A percentile compares a stretch with the other conserved stretches of the same genome.
Conservation (phyloP, 768 basidiomycete genomes). For the Termitomyces sp. region DNA sequence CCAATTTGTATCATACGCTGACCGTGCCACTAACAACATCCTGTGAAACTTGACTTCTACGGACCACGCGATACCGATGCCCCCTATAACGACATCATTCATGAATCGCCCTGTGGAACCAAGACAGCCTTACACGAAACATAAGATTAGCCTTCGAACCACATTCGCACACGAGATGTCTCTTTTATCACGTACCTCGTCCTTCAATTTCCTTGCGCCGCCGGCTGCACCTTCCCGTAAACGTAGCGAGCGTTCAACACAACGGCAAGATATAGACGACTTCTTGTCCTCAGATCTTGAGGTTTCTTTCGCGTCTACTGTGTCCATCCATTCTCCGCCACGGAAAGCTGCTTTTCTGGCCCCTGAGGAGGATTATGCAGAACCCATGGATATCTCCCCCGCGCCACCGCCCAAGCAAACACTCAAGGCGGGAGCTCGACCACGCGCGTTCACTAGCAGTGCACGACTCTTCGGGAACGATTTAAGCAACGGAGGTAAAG, state of each 20-base stretch:
- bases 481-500: constrained; percentile 47
- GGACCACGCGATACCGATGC: constrained; percentile 8
- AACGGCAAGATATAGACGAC: constrained; percentile 53
- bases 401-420: constrained; percentile 32
- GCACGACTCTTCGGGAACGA: constrained; percentile 71
- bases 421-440: constrained; percentile 33
- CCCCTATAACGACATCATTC: constrained; percentile 24
- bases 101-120: constrained; percentile 36
- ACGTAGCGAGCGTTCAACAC: constrained; percentile 37
- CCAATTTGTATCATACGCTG: constrained; percentile 3
- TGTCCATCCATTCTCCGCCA: constrained; percentile 73
- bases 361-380: constrained; percentile 42
- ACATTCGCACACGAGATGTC: constrained; percentile 40
- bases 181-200: constrained; percentile 39
- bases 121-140: constrained; percentile 38
- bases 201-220: constrained; percentile 35
- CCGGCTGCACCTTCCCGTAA: constrained; percentile 43
- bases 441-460: constrained; percentile 60
- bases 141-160: constrained; percentile 31
- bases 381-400: constrained; percentile 84
- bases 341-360: constrained; percentile 38
- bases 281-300: constrained; percentile 75
- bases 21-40: constrained; percentile 8
- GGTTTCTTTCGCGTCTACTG: constrained; percentile 75
- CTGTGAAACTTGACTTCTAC: constrained; percentile 9